Evolutionary conservation across 176 grass and related monocot species (phyloP), one percentile per base, ranked within the genome.

Genomic region (Themeda triandra): DNA sequence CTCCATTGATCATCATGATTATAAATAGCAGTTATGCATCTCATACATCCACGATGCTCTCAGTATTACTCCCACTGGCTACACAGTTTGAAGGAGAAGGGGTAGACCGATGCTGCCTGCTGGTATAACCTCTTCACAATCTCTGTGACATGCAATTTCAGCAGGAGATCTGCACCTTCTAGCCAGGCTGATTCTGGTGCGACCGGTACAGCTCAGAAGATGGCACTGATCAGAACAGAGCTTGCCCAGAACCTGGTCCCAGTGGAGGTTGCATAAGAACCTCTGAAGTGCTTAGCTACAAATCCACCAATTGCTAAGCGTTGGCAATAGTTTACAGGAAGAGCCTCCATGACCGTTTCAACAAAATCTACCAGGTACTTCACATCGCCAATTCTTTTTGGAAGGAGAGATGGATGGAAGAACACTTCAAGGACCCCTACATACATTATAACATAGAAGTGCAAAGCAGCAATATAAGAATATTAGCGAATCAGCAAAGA

Each of bases 11-110:
- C n/a, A n/a, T n/a, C n/a, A n/a, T n/a, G n/a, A n/a, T n/a, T n/a
- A n/a, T n/a, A n/a, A n/a, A n/a, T n/a, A n/a, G n/a, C n/a, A n/a
- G n/a, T n/a, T n/a, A n/a, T n/a, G n/a, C n/a, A n/a, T n/a, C n/a
- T n/a, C n/a, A n/a, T n/a, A n/a, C n/a, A n/a, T n/a, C n/a, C n/a
- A n/a, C n/a, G n/a, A n/a, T n/a, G n/a, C n/a, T n/a, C n/a, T n/a
- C n/a, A n/a, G n/a, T n/a, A n/a, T n/a, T n/a, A 69, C 65, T 74
- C 24, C 86, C 80, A 49, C 58, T 82, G 30, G 77, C 66, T 76
- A 93, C 96, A 99, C 37, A 99, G 70, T 75, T 82, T 89, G 84
- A 76, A 64, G 58, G 96, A 99, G 79, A 99, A 99, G 75, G 96
- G 96, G 80, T 96, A 99, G 24, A 96, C 91, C 8, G 91, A 95